These are phyloP conservation scores for Leucocoprinus gongylophorus DNA, from an alignment of 1,284 basidiomycete species.

Conservation along the genomic window DNA sequence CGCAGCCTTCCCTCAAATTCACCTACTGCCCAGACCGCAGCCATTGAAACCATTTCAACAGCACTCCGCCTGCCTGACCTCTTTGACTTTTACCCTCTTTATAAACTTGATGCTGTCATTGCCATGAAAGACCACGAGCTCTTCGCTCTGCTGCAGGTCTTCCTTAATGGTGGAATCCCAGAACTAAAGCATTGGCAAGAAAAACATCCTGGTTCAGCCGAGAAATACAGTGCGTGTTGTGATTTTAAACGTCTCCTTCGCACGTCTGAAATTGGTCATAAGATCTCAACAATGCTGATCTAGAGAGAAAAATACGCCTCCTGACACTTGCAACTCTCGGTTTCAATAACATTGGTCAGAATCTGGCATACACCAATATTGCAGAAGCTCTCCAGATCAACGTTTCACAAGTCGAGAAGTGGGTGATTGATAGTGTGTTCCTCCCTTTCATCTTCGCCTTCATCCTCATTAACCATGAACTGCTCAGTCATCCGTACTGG, in stretches of 20 bases:
- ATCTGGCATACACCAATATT: conserved; percentile 71
- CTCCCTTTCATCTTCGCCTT: conserved; percentile 6
- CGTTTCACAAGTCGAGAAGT: conserved; percentile 72
- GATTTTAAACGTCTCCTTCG: background rate
- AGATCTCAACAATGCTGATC: conserved; percentile 47
- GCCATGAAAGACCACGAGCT: conserved; percentile 63
- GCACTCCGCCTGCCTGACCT: conserved; percentile 65
- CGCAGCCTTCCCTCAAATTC: conserved; percentile 52
- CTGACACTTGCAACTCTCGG: conserved; percentile 76
- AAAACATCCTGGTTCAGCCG: conserved; percentile 44
- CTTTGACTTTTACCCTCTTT: conserved; percentile 79
- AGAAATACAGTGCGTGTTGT: conserved; percentile 51
- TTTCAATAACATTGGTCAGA: conserved; percentile 69
- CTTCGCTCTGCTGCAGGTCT: conserved; percentile 64
- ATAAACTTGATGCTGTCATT: conserved; percentile 68
- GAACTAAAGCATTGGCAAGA: conserved; percentile 62
- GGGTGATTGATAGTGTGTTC: conserved; percentile 82
- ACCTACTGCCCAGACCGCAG: conserved; percentile 42
- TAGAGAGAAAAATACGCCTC: conserved; percentile 79
- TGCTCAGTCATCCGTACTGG: conserved; percentile 74
- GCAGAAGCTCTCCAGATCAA: conserved; percentile 66
- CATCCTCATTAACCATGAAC: background rate
- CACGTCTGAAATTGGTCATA: conserved; percentile 13
- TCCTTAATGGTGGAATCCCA: conserved; percentile 58
- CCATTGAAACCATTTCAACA: conserved; percentile 55